Conservation (phyloP, 208 protist species). For the Herpetomonas samuelpessoai region DNA sequence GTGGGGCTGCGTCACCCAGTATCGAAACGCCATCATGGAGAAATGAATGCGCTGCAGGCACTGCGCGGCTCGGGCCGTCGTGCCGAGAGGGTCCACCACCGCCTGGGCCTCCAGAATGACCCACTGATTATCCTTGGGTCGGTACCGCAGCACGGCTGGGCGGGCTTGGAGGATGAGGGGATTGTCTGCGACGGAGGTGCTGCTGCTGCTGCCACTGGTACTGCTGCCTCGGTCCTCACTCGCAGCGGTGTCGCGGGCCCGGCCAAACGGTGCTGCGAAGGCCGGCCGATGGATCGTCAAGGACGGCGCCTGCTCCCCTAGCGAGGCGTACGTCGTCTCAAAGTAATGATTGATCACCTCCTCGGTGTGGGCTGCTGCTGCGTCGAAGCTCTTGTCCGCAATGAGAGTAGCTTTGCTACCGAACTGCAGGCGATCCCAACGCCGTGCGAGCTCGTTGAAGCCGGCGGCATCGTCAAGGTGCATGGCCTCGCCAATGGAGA, state of each 20-base stretch:
- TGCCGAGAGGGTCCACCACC: conserved; percentile 67
- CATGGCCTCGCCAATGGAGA: conserved; percentile 74
- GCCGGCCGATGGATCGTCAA: conserved; percentile 84
- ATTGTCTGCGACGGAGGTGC: conserved; percentile 1
- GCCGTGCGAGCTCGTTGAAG: conserved; percentile 85
- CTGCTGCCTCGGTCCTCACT: not conserved
- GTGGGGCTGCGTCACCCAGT: conserved; percentile 79
- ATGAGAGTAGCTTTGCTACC: conserved; percentile 79
- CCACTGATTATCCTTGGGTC: conserved; percentile 89
- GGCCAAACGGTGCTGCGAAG: conserved; percentile 56
- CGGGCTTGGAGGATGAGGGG: conserved; percentile 55
- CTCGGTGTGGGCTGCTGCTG: conserved; percentile 72
- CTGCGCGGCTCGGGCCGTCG: conserved; percentile 38
- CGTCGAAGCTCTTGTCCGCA: conserved; percentile 52
- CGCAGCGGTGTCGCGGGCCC: not conserved
- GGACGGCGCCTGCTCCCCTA: conserved; percentile 78
- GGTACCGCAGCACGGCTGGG: conserved; percentile 71
- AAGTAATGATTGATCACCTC: conserved; percentile 78
- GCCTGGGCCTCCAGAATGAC: conserved; percentile 80
- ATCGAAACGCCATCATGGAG: conserved; percentile 65
- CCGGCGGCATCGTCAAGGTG: conserved; percentile 81
- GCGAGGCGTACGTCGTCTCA: conserved; percentile 56
- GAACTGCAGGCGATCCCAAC: conserved; percentile 87
- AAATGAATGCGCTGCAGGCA: conserved; percentile 80
- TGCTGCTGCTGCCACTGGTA: not conserved